Conservation (phyloP, 441 rosid genomes). For the Omphalea diandra region DNA sequence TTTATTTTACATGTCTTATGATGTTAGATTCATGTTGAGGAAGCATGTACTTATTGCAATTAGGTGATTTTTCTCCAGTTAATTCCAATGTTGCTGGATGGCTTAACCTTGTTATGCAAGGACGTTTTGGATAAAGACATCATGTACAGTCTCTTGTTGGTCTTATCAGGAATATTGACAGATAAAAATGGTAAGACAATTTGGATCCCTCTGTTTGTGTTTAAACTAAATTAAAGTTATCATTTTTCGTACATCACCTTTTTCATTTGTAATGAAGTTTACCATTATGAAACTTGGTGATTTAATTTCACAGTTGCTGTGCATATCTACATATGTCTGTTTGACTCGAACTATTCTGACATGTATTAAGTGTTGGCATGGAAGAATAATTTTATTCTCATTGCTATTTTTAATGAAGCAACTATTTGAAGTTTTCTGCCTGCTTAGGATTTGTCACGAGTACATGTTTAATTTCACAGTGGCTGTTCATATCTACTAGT, state of each 20-base stretch:
- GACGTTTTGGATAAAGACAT: conserved; percentile 56
- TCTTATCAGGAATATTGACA: conserved; percentile 74
- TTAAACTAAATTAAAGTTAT: neutral
- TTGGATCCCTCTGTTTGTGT: neutral
- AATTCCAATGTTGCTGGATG: conserved; percentile 65
- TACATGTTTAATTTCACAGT: neutral
- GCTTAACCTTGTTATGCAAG: conserved; percentile 47
- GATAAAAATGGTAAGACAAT: conserved; percentile 54
- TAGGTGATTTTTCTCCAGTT: conserved; percentile 39
- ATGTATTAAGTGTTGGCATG: neutral
- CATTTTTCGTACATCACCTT: neutral
- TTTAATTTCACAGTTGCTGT: neutral
- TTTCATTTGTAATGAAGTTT: neutral
- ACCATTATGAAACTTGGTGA: neutral
- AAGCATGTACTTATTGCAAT: conserved; percentile 18
- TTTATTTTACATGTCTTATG: conserved; percentile 26
- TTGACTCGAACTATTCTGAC: neutral
- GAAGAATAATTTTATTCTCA: neutral
- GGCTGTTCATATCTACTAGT: too few species aligned
- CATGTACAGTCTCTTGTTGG: conserved; percentile 63
- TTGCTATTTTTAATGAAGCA: neutral
- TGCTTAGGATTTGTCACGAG: neutral
- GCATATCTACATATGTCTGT: neutral
- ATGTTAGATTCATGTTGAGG: conserved; percentile 15
- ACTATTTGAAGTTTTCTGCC: neutral